Conservation (phyloP, 2,329 filamentous ascomycete genomes). For the Scedosporium boydii region DNA sequence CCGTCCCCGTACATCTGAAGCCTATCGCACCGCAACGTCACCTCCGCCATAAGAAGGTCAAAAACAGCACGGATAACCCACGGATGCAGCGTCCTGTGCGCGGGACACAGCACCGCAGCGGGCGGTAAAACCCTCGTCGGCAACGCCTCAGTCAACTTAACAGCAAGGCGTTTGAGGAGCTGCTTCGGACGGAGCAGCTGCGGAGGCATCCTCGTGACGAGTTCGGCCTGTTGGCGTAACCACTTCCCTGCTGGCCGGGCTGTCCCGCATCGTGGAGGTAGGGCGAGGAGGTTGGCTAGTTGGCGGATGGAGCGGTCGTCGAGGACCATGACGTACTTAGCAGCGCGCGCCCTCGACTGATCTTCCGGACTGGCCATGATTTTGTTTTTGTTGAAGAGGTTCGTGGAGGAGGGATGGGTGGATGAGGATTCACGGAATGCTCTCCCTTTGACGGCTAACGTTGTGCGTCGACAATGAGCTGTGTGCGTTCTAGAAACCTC, state of each 20-base stretch:
- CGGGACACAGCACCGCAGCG: conserved; percentile 27
- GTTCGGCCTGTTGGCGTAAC: conserved; percentile 23
- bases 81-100: conserved; percentile 30
- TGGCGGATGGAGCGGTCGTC: conserved; percentile 16
- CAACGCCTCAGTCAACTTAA: conserved; percentile 18
- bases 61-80: conserved; percentile 34
- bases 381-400: no score
- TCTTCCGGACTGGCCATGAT: not conserved
- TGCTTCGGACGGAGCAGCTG: conserved; percentile 18
- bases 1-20: conserved; percentile 15
- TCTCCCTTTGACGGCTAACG: not conserved
- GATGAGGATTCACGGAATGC: not conserved
- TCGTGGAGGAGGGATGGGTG: no score
- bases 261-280: conserved; percentile 21
- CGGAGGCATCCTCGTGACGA: conserved; percentile 14
- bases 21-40: conserved; percentile 21
- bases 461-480: no score
- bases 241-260: conserved; percentile 23
- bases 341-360: not conserved
- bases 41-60: conserved; percentile 30
- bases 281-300: conserved; percentile 26
- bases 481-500: no score
- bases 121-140: conserved; percentile 13
- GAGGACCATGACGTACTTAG: conserved; percentile 12
- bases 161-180: conserved; percentile 21